phyloP scores from a whole-genome alignment of 1,284 basidiomycete species.

The Rhodotorula sp. region DNA sequence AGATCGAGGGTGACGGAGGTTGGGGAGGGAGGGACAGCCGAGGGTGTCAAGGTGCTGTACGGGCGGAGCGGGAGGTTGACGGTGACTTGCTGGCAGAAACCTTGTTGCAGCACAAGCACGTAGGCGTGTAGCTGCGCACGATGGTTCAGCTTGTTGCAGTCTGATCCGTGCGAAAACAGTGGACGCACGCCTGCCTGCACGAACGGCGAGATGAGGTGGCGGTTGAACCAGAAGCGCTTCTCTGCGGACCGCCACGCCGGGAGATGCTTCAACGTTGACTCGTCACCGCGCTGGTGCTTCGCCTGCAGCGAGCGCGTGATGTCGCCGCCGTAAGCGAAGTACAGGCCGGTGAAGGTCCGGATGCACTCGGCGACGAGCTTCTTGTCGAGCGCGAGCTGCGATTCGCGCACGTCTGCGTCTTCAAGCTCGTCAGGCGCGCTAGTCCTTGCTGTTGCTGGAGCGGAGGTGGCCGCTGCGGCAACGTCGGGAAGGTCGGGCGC shows the following conservation, averaged over 20 bases:
- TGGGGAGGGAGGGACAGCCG: constrained; percentile 12
- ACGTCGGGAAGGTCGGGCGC: constrained; percentile 1
- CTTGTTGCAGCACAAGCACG: constrained; percentile 84
- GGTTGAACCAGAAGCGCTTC: constrained; percentile 86
- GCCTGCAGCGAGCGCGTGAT: constrained; percentile 56
- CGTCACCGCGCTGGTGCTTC: constrained; percentile 49
- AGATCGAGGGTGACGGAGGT: constrained; percentile 52
- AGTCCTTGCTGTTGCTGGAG: background rate
- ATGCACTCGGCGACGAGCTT: constrained; percentile 70
- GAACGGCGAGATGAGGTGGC: constrained; percentile 69
- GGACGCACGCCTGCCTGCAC: constrained; percentile 48
- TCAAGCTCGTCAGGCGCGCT: background rate
- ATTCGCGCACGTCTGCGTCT: constrained; percentile 16
- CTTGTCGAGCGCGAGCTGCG: constrained; percentile 67
- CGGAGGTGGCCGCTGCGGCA: background rate
- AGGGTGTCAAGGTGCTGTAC: constrained; percentile 7
- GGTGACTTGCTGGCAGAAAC: constrained; percentile 71
- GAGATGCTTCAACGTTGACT: constrained; percentile 65
- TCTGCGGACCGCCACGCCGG: constrained; percentile 83
- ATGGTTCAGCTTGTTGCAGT: constrained; percentile 46
- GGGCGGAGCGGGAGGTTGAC: constrained; percentile 61
- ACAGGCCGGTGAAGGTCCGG: constrained; percentile 75
- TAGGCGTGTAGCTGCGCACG: constrained; percentile 65
- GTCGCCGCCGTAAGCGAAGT: constrained; percentile 60
- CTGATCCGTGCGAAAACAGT: too few species aligned